phyloP scores from a whole-genome alignment of 352 stramenopile genomes.

The Nothophytophthora sp. region DNA sequence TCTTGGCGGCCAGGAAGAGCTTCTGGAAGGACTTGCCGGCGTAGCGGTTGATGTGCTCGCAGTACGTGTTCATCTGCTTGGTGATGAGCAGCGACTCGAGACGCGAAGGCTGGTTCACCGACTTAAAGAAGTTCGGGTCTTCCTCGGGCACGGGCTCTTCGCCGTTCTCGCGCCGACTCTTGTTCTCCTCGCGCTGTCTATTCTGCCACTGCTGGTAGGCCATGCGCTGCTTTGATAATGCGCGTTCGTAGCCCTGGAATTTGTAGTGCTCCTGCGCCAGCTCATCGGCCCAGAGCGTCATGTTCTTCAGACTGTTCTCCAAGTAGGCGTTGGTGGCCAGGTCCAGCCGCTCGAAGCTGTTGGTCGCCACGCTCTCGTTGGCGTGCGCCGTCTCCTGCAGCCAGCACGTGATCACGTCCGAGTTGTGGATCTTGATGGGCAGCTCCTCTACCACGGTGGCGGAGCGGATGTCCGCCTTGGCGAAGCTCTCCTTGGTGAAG shows the following conservation, averaged over 20 bases:
- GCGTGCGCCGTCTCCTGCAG: conserved; percentile 87
- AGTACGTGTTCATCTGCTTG: conserved; percentile 94
- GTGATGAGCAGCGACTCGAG: conserved; percentile 90
- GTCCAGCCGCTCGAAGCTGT: conserved; percentile 95
- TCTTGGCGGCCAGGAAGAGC: conserved; percentile 88
- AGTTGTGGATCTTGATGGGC: conserved; percentile 96
- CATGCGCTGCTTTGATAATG: conserved; percentile 82
- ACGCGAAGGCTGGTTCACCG: conserved; percentile 84
- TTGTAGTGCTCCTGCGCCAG: conserved; percentile 95
- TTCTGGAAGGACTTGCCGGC: conserved; percentile 91
- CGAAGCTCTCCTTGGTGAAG: conserved; percentile 87
- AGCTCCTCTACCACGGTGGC: conserved; percentile 96
- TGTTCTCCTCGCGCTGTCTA: conserved; percentile 90
- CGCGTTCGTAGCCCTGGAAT: conserved; percentile 90
- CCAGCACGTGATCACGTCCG: conserved; percentile 94
- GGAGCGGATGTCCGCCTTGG: conserved; percentile 82
- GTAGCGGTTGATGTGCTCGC: conserved; percentile 92
- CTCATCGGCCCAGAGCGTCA: conserved; percentile 97
- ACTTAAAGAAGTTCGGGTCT: conserved; percentile 87
- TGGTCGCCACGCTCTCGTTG: conserved; percentile 68
- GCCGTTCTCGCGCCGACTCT: conserved; percentile 75
- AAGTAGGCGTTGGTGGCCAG: conserved; percentile 95
- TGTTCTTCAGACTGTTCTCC: conserved; percentile 98
- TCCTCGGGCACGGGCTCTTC: conserved; percentile 80
- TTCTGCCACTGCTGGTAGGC: conserved; percentile 88